A percentile compares a stretch with the other conserved stretches of the same genome.
Conservation (phyloP, 2,329 filamentous ascomycete genomes). For the Fusarium ambrosium region DNA sequence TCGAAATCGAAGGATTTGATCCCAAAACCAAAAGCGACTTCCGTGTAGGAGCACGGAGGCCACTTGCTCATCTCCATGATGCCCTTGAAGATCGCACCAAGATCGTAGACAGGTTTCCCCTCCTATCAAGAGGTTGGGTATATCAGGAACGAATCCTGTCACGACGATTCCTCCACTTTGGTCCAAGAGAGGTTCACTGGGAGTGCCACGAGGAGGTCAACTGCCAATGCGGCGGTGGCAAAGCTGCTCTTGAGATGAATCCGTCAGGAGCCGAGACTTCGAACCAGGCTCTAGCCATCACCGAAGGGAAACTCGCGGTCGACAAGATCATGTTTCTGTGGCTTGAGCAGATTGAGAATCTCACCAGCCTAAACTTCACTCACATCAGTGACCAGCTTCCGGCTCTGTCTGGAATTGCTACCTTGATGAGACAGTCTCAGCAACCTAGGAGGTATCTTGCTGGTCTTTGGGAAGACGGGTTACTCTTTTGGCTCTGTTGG, state of each 20-base stretch:
- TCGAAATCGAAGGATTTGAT: neutral
- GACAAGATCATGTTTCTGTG: conserved; percentile 6
- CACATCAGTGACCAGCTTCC: conserved; percentile 9
- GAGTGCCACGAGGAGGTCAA: conserved; percentile 9
- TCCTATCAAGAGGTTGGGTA: conserved; percentile 14
- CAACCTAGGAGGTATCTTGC: neutral
- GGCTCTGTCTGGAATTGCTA: conserved; percentile 3
- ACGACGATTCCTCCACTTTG: conserved; percentile 10
- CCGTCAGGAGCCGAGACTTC: neutral
- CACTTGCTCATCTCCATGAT: conserved; percentile 3
- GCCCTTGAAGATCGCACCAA: conserved; percentile 1
- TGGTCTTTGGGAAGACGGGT: conserved; percentile 2
- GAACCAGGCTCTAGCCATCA: conserved; percentile 8
- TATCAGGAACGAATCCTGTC: conserved; percentile 13
- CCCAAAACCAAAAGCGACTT: neutral
- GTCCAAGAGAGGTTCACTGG: conserved; percentile 7
- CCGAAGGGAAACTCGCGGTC: neutral
- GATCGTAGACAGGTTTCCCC: conserved; percentile 4
- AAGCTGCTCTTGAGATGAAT: conserved; percentile 9
- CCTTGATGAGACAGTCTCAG: conserved; percentile 6
- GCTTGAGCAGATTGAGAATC: conserved; percentile 2
- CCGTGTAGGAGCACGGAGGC: neutral
- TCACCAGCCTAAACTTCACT: conserved; percentile 5
- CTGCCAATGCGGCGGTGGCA: conserved; percentile 14
- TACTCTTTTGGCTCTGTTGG: conserved; percentile 12